Conservation (phyloP, 495 filamentous ascomycete species). For the Endocarpon pusillum region DNA sequence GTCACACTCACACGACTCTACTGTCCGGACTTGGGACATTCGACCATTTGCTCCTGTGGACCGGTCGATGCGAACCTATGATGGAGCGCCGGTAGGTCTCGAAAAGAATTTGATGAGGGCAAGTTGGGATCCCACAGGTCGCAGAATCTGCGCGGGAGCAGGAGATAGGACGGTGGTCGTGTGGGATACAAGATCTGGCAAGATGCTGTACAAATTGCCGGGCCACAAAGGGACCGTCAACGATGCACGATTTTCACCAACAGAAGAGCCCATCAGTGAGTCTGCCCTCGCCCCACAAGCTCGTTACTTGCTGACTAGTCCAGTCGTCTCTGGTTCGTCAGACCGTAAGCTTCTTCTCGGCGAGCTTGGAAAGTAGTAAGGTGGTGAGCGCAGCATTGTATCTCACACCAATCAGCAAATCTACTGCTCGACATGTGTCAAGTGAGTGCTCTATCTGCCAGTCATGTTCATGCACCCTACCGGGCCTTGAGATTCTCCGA, state of each 20-base stretch:
- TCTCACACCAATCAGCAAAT: too few species aligned
- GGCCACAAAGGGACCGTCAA: slow-evolving; percentile 95
- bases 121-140: slow-evolving; percentile 77
- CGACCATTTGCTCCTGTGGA: slow-evolving; percentile 83
- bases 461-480: too few species aligned
- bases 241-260: slow-evolving; percentile 76
- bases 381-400: too few species aligned
- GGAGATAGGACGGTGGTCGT: slow-evolving; percentile 82
- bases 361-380: slow-evolving; percentile 49
- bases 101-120: slow-evolving; percentile 88
- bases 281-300: slow-evolving; percentile 9
- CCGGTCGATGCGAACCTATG: slow-evolving; percentile 66
- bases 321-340: slow-evolving; percentile 75
- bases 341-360: slow-evolving; percentile 66
- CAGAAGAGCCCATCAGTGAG: slow-evolving; percentile 77
- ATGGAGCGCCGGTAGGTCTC: slow-evolving; percentile 69
- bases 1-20: slow-evolving; percentile 86
- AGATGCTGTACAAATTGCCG: slow-evolving; percentile 83
- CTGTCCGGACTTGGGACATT: slow-evolving; percentile 91
- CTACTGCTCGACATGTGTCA: too few species aligned
- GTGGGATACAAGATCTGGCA: slow-evolving; percentile 70
- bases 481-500: too few species aligned
- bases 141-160: slow-evolving; percentile 74
- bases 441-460: too few species aligned
- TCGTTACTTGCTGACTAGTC: slow-evolving; percentile 10